Conservation (phyloP, 192 early-diverging fungal genomes). For the Obelidium mucronatum region DNA sequence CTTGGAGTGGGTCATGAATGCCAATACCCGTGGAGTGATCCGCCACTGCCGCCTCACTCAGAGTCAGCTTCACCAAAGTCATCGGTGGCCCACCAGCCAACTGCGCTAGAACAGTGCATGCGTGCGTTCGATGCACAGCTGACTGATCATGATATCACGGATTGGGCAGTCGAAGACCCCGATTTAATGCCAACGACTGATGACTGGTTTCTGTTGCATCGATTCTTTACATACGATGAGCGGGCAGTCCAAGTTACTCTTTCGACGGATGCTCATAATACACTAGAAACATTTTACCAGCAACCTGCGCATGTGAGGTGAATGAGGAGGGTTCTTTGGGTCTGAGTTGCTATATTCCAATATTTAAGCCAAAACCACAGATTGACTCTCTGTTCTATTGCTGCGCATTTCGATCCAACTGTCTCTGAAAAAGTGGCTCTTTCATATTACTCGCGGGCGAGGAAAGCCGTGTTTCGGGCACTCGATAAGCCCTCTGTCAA, state of each 20-base stretch:
- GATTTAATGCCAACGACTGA: slow-evolving; percentile 1
- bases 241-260: not conserved
- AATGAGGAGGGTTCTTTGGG: too few relatives aligned
- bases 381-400: not conserved
- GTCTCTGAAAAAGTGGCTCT: not conserved
- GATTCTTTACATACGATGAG: not conserved
- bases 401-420: too few relatives aligned
- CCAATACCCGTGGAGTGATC: too few relatives aligned
- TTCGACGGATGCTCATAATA: not conserved
- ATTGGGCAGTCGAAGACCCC: not conserved
- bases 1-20: too few relatives aligned
- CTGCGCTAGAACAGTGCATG: too few relatives aligned
- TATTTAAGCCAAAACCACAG: too few relatives aligned
- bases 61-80: too few relatives aligned
- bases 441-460: not conserved
- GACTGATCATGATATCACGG: not conserved
- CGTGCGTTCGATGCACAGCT: too few relatives aligned
- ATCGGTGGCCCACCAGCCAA: too few relatives aligned
- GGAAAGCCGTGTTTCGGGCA: slow-evolving; percentile 12
- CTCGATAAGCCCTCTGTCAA: not conserved
- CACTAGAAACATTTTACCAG: not conserved
- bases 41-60: too few relatives aligned
- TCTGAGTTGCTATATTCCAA: too few relatives aligned
- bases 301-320: not conserved
- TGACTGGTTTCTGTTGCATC: not conserved